Percentiles rank a stretch among this genome's conserved stretches.
phyloP scores from a whole-genome alignment of 495 filamentous ascomycete species.

The Clavariopsis aquatica region DNA sequence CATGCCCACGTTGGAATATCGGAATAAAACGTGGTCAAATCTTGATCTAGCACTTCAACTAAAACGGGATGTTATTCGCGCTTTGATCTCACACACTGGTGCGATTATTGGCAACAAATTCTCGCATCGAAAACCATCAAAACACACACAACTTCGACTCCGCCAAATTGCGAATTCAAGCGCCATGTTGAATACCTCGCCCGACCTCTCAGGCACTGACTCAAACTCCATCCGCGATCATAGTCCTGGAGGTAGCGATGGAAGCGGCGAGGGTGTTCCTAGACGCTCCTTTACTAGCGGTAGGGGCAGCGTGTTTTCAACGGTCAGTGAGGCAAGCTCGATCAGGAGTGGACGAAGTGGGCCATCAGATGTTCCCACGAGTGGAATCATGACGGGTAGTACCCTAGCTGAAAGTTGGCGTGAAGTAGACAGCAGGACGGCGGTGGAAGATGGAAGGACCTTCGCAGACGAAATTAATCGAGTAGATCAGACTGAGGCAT shows the following conservation, averaged over 20 bases:
- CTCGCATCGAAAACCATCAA: constrained; percentile 63
- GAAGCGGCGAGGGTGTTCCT: constrained; percentile 11
- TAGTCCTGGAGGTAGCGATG: constrained; percentile 25
- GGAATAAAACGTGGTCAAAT: constrained; percentile 99
- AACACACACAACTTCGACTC: constrained; percentile 62
- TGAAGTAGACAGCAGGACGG: not conserved
- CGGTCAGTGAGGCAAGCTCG: constrained; percentile 25
- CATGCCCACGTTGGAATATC: constrained; percentile 89
- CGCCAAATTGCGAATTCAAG: constrained; percentile 70
- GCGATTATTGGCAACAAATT: constrained; percentile 98
- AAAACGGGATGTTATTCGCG: constrained; percentile 91
- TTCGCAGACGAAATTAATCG: constrained; percentile 34
- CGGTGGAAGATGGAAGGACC: constrained; percentile 24
- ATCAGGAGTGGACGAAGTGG: constrained; percentile 10
- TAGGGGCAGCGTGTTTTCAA: constrained; percentile 23
- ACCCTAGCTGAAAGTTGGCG: constrained; percentile 4
- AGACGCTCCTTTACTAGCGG: constrained; percentile 29
- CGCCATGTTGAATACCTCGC: constrained; percentile 49
- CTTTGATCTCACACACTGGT: constrained; percentile 90
- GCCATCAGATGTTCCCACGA: not conserved
- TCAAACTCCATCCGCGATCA: constrained; percentile 26
- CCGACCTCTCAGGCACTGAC: constrained; percentile 35
- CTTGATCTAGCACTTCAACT: constrained; percentile 87
- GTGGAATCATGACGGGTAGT: not conserved
- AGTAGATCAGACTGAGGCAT: constrained; percentile 37